These are phyloP conservation scores for Musa beccarii DNA, from an alignment of 176 grass and related monocot species.

Conservation along the genomic window DNA sequence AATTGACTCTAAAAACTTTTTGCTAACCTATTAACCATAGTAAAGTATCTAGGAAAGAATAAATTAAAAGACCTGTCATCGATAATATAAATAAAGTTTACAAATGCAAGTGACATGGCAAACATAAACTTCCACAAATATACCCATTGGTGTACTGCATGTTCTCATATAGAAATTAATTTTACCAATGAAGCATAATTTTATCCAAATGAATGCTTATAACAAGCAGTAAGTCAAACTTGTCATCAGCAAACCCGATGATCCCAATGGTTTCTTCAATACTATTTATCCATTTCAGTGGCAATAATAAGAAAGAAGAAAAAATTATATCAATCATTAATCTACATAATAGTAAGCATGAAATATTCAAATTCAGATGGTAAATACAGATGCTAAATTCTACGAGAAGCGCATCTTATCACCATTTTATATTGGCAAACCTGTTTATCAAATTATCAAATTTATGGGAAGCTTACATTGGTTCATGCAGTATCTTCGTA, in stretches of 20 bases:
- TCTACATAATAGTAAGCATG: neutral
- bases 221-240: neutral
- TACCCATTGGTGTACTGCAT: neutral
- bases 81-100: neutral
- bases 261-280: neutral
- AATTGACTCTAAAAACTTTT: neutral
- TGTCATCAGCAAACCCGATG: neutral
- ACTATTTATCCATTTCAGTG: neutral
- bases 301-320: neutral
- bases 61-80: neutral
- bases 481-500: slow-evolving; percentile 85
- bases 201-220: neutral
- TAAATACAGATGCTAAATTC: neutral
- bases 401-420: neutral
- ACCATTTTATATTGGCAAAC: neutral
- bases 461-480: slow-evolving; percentile 36
- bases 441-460: neutral
- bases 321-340: neutral
- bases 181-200: neutral
- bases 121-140: neutral
- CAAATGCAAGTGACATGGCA: neutral
- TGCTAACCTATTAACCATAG: neutral
- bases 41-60: neutral
- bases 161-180: neutral
- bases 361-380: neutral